Conservation (phyloP, 1,284 basidiomycete species). For the Retiboletus flavoniger region DNA sequence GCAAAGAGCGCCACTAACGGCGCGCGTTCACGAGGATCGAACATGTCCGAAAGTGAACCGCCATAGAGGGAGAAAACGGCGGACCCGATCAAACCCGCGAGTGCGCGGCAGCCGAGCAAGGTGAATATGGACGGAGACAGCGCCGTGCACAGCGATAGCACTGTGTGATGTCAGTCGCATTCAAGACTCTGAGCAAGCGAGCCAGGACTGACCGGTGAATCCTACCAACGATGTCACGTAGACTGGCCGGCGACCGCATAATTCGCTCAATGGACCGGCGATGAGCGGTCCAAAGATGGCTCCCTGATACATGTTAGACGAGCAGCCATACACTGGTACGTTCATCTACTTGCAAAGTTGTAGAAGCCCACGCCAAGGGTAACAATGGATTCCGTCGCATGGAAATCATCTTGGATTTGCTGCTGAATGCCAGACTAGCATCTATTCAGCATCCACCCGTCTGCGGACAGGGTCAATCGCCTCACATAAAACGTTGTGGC, state of each 20-base stretch:
- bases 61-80: constrained; percentile 31
- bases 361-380: constrained; percentile 31
- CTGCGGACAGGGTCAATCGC: not conserved
- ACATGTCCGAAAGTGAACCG: constrained; percentile 30
- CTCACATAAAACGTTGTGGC: constrained; percentile 31
- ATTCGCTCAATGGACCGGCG: constrained; percentile 27
- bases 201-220: constrained; percentile 22
- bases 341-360: constrained; percentile 22
- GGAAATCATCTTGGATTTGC: constrained; percentile 28
- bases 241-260: constrained; percentile 27
- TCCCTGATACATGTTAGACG: constrained; percentile 20
- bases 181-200: not conserved
- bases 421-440: constrained; percentile 29
- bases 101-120: constrained; percentile 18
- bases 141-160: constrained; percentile 25
- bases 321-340: not conserved
- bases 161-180: constrained; percentile 16
- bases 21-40: constrained; percentile 26
- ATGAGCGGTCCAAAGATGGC: constrained; percentile 30
- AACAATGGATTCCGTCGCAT: constrained; percentile 17
- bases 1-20: constrained; percentile 31
- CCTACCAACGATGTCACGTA: constrained; percentile 24
- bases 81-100: constrained; percentile 28
- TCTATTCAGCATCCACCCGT: constrained; percentile 4
- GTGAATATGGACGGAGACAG: constrained; percentile 22